Base-by-base conservation (phyloP, 306 rosid genomes). In the Hippophae gyantsensis region DNA sequence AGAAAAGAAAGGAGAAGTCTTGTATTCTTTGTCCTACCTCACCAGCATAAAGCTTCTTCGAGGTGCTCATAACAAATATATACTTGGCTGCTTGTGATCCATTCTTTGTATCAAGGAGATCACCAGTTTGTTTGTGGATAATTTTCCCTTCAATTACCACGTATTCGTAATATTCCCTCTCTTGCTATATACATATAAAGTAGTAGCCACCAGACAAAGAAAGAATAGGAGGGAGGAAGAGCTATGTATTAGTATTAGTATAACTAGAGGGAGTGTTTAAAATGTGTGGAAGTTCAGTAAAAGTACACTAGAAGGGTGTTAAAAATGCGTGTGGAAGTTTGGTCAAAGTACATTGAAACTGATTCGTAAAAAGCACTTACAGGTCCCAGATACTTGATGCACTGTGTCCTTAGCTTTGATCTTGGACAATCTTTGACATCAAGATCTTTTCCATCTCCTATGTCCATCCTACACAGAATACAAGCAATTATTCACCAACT, bases 341-440 rank as follows among this genome's bases (percentile, higher is more conserved):
- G 38, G 38, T 32, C 3, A 32, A 32, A 32, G 38, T 32, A 1
- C 38, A 2, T 6, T 53, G 23, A 69, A 52, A 50, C 12, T 43
- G 44, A 76, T 63, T 6, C 64, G 51, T 8, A 51, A 11, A 56
- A 18, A 64, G 26, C 42, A 80, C 94, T 60, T 82, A 90, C 95
- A 56, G 97, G 95, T 63, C 95, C 97, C 56, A 90, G 97, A 82
- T 90, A 90, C 73, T 72, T 87, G 57, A 90, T 90, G 86, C 90
- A 78, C 68, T 90, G 95, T 48, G 75, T 73, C 23, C 82, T 74
- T 55, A 90, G 94, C 79, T 84, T 81, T 38, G 82, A 82, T 65
- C 90, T 72, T 8, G 82, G 53, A 62, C 95, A 90, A 0, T 58
- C 50, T 5, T 76, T 65, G 56, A 90, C 86, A 51, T 86, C 95